Conservation (phyloP, 2,329 filamentous ascomycete genomes). For the Thelonectria blattea region DNA sequence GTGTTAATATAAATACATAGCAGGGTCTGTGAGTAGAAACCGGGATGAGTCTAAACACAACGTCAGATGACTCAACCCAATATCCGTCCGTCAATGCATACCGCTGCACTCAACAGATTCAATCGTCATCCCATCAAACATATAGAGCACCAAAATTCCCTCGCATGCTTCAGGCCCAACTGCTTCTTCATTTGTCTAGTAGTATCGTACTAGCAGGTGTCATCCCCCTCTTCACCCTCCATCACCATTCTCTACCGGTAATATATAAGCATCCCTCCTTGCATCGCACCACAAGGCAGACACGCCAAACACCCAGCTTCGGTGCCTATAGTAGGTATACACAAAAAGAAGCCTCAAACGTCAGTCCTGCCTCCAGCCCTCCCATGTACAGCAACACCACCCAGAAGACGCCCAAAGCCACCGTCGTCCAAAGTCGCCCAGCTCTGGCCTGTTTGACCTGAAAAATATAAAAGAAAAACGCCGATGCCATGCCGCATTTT, state of each 20-base stretch:
- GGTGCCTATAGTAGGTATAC: constrained; percentile 30
- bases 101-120: no score
- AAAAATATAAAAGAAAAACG: constrained; percentile 32
- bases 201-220: constrained; percentile 3
- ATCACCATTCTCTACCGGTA: constrained; percentile 15
- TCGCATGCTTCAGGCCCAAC: not conserved
- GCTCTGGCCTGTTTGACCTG: not conserved
- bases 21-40: no score
- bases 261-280: constrained; percentile 29
- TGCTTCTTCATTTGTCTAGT: constrained; percentile 15
- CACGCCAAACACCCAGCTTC: constrained; percentile 25
- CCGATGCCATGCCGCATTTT: constrained; percentile 46
- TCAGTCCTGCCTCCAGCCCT: constrained; percentile 3
- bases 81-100: no score
- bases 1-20: no score
- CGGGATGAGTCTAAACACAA: no score
- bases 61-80: no score
- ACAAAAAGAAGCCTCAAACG: constrained; percentile 29
- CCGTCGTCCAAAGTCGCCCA: no score
- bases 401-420: constrained; percentile 10
- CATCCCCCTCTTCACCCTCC: constrained; percentile 5
- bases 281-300: not conserved
- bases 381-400: constrained; percentile 8
- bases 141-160: no score
- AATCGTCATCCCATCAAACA: no score